Conservation (phyloP, 441 rosid genomes). For the Brassica balearica region DNA sequence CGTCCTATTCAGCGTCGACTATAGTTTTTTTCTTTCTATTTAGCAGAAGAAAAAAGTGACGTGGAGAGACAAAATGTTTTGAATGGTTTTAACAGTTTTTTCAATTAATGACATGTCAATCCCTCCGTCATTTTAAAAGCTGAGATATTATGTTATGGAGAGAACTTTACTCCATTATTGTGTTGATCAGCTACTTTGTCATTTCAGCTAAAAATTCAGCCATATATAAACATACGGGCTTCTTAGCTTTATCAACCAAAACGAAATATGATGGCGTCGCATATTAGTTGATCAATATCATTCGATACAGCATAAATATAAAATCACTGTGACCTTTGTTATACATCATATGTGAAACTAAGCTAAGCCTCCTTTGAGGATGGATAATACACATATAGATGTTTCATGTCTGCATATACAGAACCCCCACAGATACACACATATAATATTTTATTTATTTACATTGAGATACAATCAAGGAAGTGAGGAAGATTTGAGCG, state of each 20-base stretch:
- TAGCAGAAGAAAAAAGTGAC: no score
- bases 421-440: not conserved
- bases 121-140: no score
- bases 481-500: slow-evolving; percentile 32
- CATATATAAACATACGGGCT: not conserved
- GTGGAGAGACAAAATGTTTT: no score
- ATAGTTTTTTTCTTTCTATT: no score
- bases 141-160: no score
- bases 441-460: not conserved
- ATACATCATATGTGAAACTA: slow-evolving; percentile 30
- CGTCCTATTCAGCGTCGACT: slow-evolving; percentile 85
- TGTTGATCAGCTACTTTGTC: not conserved
- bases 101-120: no score
- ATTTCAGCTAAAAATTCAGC: not conserved
- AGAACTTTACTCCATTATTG: no score
- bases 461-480: slow-evolving; percentile 29
- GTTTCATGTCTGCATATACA: not conserved
- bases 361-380: slow-evolving; percentile 24
- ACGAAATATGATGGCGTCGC: not conserved
- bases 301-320: slow-evolving; percentile 33
- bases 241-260: not conserved
- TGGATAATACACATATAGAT: slow-evolving; percentile 14
- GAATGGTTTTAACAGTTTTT: no score
- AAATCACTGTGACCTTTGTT: slow-evolving; percentile 16
- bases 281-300: not conserved